Base-by-base conservation (phyloP, 2,329 filamentous ascomycete genomes). In the Pochonia chlamydosporia region DNA sequence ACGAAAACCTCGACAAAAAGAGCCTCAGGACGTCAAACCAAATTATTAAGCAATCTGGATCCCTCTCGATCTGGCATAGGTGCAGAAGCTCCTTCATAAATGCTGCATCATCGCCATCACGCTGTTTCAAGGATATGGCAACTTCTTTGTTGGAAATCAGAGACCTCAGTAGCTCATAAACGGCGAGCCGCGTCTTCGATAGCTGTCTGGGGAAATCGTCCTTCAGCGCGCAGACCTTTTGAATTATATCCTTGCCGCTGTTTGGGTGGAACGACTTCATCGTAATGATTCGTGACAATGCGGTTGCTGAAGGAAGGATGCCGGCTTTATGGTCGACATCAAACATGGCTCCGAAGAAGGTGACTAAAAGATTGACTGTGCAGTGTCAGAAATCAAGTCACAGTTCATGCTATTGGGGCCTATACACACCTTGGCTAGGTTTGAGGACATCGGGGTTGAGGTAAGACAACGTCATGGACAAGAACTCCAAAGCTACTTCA, bases 301-400 rank as follows among this genome's bases (percentile, higher is more conserved):
- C 77, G 39, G 70, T 74, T 3, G 76, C 67, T 3, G 78, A 76
- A 1, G 78, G 70, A 37, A 76, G 63, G 47, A 81, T 73, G 35
- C 78, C 78, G n/a, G 76, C 77, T 56, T 77, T 77, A 62, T 80
- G 76, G 52, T 81, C 78, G 45, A 76, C 72, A 3, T 74, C 74
- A 52, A 81, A 81, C 68, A 81, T 77, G 49, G 75, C 73, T 13
- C 74, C 72, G 48, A 82, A 82, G 63, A 81, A 82, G 30, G 66
- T 65, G 23, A 79, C 65, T 8, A 78, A 58, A 0, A 77, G 59
- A 43, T 72, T 71, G 26, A 76, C 66, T 69, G 42, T 10, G 9
- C 3, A 9, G 6, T 21, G 40, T 51, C 20, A 52, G 47, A 43
- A 13, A 16, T 7, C 3, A 10, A 4, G 4, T 16, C 9, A 16